phyloP scores from a whole-genome alignment of 805 yeast species.

The Starmera dryadoides region DNA sequence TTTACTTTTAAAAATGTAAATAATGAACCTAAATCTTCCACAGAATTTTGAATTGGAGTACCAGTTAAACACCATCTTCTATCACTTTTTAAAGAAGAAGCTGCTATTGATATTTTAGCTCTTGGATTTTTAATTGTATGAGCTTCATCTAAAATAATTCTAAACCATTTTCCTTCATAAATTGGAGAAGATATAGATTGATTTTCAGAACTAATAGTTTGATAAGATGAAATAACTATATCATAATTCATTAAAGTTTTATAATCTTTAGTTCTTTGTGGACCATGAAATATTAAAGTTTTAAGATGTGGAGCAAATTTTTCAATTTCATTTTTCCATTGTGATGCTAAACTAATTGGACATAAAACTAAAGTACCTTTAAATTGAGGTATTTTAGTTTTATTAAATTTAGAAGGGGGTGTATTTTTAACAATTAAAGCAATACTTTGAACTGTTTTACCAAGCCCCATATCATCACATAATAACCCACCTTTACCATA shows the following conservation, averaged over 20 bases:
- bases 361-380: conserved; percentile 56
- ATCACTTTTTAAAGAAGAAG: conserved; percentile 30
- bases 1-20: conserved; percentile 36
- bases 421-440: conserved; percentile 41
- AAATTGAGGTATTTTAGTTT: conserved; percentile 11
- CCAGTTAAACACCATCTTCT: conserved; percentile 59
- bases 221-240: conserved; percentile 63
- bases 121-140: conserved; percentile 48
- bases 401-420: conserved; percentile 1
- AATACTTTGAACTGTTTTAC: conserved; percentile 75
- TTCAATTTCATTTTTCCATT: conserved; percentile 65
- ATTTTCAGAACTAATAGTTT: conserved; percentile 39
- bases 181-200: conserved; percentile 18
- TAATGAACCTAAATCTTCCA: conserved; percentile 46
- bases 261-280: conserved; percentile 27
- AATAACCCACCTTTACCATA: conserved; percentile 48
- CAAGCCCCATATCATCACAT: conserved; percentile 89
- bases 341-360: conserved; percentile 66
- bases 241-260: conserved; percentile 41
- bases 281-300: conserved; percentile 51
- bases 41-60: conserved; percentile 54
- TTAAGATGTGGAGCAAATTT: conserved; percentile 39
- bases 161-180: conserved; percentile 30
- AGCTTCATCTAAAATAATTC: conserved; percentile 58
- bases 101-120: conserved; percentile 39